Evolutionary conservation across 352 stramenopile genomes (phyloP).

Genomic region (Pythium vanterpoolii): DNA sequence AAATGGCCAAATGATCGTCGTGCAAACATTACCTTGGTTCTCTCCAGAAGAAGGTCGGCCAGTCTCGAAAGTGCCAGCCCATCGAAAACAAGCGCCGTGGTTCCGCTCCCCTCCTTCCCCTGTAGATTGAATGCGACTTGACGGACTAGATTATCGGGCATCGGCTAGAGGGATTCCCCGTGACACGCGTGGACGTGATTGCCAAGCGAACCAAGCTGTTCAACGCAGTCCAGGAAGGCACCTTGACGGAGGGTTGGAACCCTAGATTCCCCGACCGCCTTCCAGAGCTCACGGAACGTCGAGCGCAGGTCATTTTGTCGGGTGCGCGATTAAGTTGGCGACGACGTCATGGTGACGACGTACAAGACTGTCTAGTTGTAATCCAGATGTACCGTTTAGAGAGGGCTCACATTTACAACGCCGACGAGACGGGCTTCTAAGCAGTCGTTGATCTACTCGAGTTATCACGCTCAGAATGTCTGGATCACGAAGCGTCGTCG

Average conservation of each 20-base stretch:
- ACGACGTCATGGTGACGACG: constrained; percentile 7
- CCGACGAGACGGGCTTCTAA: background rate
- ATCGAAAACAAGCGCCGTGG: constrained; percentile 6
- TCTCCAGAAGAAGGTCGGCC: constrained; percentile 2
- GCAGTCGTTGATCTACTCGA: background rate
- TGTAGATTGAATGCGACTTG: constrained; percentile 4
- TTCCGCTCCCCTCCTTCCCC: background rate
- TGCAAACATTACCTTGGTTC: background rate
- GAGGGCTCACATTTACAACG: background rate
- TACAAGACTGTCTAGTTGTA: constrained; percentile 17
- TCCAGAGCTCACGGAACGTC: too few relatives aligned
- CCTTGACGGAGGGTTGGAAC: constrained; percentile 14
- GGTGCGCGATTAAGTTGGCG: constrained; percentile 4
- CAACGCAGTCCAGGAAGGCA: constrained; percentile 1
- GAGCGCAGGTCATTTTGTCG: too few relatives aligned
- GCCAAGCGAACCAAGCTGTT: constrained; percentile 3
- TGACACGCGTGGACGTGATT: constrained; percentile 5
- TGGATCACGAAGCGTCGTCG: background rate
- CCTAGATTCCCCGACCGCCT: too few relatives aligned
- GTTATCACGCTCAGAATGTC: constrained; percentile 10
- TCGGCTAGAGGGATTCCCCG: constrained; percentile 2
- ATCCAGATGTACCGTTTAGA: background rate
- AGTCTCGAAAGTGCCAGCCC: background rate
- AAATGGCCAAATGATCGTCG: background rate
- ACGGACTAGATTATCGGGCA: constrained; percentile 4